phyloP scores from a whole-genome alignment of 345 rosid species.

The Eucalyptus regnans region DNA sequence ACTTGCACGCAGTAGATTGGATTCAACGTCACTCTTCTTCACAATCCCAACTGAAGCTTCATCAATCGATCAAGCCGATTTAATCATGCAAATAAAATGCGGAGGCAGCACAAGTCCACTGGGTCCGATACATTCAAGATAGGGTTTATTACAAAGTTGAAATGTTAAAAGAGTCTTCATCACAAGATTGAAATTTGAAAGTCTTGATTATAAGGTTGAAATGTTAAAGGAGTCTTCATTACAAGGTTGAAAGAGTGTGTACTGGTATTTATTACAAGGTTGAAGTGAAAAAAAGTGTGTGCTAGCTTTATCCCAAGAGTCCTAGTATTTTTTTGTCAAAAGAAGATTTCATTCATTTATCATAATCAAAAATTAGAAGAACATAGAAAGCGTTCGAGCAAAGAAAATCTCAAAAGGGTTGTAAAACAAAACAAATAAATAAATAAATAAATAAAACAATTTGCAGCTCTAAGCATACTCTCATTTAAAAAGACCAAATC shows the following conservation, averaged over 20 bases:
- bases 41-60: neutral
- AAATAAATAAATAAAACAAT: no score
- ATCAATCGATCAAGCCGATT: neutral
- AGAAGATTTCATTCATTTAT: no score
- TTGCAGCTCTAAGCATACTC: rapidly evolving
- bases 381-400: rapidly evolving
- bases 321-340: no score
- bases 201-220: neutral
- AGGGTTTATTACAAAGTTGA: neutral
- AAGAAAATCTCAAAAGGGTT: no score
- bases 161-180: neutral
- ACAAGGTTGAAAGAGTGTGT: neutral
- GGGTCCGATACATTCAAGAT: neutral
- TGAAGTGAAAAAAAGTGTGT: neutral
- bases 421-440: no score
- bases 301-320: neutral
- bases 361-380: no score
- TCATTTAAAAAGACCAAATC: rapidly evolving
- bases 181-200: neutral
- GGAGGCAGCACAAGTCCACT: neutral
- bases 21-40: neutral
- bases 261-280: neutral
- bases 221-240: neutral
- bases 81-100: neutral
- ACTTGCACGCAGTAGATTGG: neutral